Percentiles rank a stretch among this genome's conserved stretches.
These are phyloP conservation scores for Meripilus lineatus DNA, from an alignment of 1,284 basidiomycete genomes.

Conservation along the genomic window DNA sequence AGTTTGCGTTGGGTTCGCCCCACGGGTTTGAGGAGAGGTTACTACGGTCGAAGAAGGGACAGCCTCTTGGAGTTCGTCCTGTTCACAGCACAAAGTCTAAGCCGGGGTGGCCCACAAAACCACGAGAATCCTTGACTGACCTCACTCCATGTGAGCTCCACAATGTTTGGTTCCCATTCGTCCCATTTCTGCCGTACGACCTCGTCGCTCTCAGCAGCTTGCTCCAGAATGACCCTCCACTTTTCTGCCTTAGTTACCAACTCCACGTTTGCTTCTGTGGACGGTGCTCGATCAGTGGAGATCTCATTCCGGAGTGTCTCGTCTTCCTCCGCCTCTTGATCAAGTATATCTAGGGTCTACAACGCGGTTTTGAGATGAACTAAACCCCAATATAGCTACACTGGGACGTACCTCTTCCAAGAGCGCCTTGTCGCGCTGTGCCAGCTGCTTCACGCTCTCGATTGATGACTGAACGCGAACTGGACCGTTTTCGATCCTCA, in stretches of 20 bases:
- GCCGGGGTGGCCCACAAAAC: too few relatives aligned
- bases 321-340: slow-evolving; percentile 87
- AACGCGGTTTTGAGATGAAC: background rate
- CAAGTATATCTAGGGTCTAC: slow-evolving; percentile 84
- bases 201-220: slow-evolving; percentile 74
- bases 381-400: too few relatives aligned
- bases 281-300: slow-evolving; percentile 52
- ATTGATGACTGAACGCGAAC: slow-evolving; percentile 69
- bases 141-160: slow-evolving; percentile 69
- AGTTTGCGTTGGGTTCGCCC: slow-evolving; percentile 37
- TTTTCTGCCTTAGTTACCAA: slow-evolving; percentile 67
- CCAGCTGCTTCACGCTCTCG: slow-evolving; percentile 68
- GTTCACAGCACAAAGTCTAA: too few relatives aligned
- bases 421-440: slow-evolving; percentile 55
- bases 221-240: slow-evolving; percentile 68
- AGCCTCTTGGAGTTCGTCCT: slow-evolving; percentile 66
- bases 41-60: slow-evolving; percentile 60
- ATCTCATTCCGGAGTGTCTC: slow-evolving; percentile 56
- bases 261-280: slow-evolving; percentile 75
- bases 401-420: slow-evolving; percentile 72
- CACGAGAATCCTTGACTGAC: slow-evolving; percentile 32
- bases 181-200: slow-evolving; percentile 80
- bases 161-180: slow-evolving; percentile 77
- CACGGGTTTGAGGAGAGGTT: slow-evolving; percentile 33
- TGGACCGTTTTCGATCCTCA: slow-evolving; percentile 75